Evolutionary conservation across 2,329 filamentous ascomycete species (phyloP).

Genomic region (Podosphaera fusca): DNA sequence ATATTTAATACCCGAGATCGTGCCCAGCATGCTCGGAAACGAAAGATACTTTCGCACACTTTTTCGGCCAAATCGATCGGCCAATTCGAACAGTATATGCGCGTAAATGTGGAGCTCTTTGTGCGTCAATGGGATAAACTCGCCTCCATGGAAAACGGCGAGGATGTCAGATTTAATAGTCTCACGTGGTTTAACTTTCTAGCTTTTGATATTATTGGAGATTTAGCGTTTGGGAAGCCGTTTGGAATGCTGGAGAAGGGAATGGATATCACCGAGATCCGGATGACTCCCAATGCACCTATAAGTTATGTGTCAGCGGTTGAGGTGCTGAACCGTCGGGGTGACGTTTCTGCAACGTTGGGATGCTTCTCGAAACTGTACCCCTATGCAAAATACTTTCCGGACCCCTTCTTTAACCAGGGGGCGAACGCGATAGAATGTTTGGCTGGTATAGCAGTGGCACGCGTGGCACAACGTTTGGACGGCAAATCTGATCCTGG

Average conservation of each 20-base stretch:
- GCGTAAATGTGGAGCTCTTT: conserved; percentile 24
- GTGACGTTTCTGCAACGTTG: conserved; percentile 63
- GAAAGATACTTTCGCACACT: conserved; percentile 71
- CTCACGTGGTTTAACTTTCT: conserved; percentile 59
- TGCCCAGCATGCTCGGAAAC: conserved; percentile 63
- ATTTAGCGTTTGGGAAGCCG: conserved; percentile 48
- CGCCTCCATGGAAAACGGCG: conserved; percentile 19
- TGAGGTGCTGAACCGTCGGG: conserved; percentile 68
- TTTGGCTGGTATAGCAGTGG: conserved; percentile 70
- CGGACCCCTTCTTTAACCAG: conserved; percentile 59
- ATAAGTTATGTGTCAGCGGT: conserved; percentile 56
- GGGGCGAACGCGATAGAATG: conserved; percentile 55
- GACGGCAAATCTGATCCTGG: conserved; percentile 42
- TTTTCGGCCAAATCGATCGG: conserved; percentile 62
- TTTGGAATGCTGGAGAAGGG: conserved; percentile 68
- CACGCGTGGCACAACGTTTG: conserved; percentile 52
- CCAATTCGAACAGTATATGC: conserved; percentile 79
- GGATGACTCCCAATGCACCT: conserved; percentile 31
- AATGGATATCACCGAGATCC: conserved; percentile 53
- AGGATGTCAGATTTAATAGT: conserved; percentile 43
- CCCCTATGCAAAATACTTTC: conserved; percentile 58
- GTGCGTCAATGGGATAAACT: conserved; percentile 50
- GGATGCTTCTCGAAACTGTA: conserved; percentile 53
- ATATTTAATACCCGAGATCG: conserved; percentile 79
- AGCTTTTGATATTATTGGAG: conserved; percentile 29